Base-by-base conservation (phyloP, 2,329 filamentous ascomycete species). In the Phyllosticta citrichinensis region DNA sequence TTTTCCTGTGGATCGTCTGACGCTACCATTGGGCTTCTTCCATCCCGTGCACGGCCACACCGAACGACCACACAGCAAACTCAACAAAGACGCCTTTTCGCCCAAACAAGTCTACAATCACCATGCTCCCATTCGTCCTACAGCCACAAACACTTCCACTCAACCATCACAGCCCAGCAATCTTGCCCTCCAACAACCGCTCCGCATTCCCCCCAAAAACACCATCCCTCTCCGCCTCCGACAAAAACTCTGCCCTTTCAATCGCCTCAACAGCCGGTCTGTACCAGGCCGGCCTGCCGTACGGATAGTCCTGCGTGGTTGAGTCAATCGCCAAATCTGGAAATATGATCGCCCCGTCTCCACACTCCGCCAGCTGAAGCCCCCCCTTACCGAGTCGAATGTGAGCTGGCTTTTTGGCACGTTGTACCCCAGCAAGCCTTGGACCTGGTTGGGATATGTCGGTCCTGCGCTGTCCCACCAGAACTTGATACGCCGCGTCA, bases 391-490 rank as follows among this genome's bases (percentile, higher is more conserved):
- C 57, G 73, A 73, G 0, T 72, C 73, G 65, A 74, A 74, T 17
- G 74, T 67, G 33, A 74, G 62, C 62, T 73, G 71, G 12, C 63
- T 65, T 0, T 68, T 53, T 1, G 67, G 68, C 20, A 73, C 59
- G n/a, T 63, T 67, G 6, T 73, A 69, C 10, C 69, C 71, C 2
- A 70, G 65, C 57, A 75, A 58, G 0, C 72, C 73, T 58, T 70
- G 68, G 35, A 74, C 65, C 64, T 75, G 73, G 5, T 66, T 65
- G 3, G 71, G 72, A 64, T 68, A 74, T 5, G 74, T 71, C 0
- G 72, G 72, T 0, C 72, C 72, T 8, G 73, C 72, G 25, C 67
- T 71, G 58, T 75, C 72, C 57, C 74, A 75, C 70, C 71, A 74
- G 40, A 71, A 70, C 52, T 61, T 62, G 12, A 10, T 5, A 51